A percentile compares a stretch with the other conserved stretches of the same genome.
Evolutionary conservation across 345 rosid genomes (phyloP).

Genomic region (Toxicodendron radicans): DNA sequence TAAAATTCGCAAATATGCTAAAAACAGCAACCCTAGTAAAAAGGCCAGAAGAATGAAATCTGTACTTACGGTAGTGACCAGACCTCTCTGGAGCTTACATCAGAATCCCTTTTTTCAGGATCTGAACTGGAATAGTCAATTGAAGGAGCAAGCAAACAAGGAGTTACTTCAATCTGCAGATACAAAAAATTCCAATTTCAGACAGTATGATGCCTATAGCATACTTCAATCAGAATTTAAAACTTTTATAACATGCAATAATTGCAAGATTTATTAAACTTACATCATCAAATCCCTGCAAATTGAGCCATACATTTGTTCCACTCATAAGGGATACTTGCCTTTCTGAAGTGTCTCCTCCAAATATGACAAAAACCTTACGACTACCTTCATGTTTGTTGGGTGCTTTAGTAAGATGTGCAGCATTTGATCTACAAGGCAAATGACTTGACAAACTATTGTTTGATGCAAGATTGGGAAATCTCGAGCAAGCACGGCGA

Average conservation of each 20-base stretch:
- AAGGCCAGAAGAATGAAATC: slow-evolving; percentile 12
- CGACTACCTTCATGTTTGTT: slow-evolving; percentile 32
- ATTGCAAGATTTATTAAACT: slow-evolving; percentile 31
- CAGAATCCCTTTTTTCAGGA: slow-evolving; percentile 33
- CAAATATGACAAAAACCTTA: slow-evolving; percentile 81
- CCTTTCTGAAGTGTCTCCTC: slow-evolving; percentile 94
- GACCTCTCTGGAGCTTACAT: slow-evolving; percentile 53
- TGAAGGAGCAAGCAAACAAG: slow-evolving; percentile 76
- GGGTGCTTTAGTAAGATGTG: slow-evolving; percentile 27
- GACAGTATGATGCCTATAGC: slow-evolving; percentile 10
- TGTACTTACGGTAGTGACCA: slow-evolving; percentile 83
- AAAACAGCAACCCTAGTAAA: background rate
- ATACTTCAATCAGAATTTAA: slow-evolving; percentile 4
- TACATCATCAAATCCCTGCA: slow-evolving; percentile 81
- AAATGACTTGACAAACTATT: slow-evolving; percentile 39
- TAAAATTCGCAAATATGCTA: slow-evolving; percentile 14
- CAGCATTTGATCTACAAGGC: slow-evolving; percentile 33
- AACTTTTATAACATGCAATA: background rate
- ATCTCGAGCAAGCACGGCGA: slow-evolving; percentile 74
- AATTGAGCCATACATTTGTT: slow-evolving; percentile 91
- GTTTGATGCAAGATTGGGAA: slow-evolving; percentile 56
- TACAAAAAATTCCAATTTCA: slow-evolving; percentile 30
- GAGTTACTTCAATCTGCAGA: slow-evolving; percentile 81
- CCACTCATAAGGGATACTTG: slow-evolving; percentile 98
- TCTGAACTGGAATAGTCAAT: slow-evolving; percentile 31